A percentile compares a stretch with the other conserved stretches of the same genome.
Evolutionary conservation across 306 rosid genomes (phyloP).

Genomic region (Cyamopsis tetragonoloba): DNA sequence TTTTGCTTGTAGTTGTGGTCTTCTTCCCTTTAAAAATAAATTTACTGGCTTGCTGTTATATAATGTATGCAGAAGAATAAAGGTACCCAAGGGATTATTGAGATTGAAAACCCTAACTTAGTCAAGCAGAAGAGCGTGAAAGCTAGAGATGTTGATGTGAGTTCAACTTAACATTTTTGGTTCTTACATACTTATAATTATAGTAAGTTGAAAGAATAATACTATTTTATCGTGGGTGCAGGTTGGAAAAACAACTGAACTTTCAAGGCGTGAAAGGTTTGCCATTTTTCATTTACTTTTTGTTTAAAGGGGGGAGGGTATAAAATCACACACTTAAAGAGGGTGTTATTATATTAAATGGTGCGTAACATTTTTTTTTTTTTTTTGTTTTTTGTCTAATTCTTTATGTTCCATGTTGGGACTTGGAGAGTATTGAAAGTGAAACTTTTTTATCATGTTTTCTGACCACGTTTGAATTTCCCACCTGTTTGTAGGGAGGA

Average conservation of each 20-base stretch:
- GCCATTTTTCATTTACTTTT: constrained; percentile 19
- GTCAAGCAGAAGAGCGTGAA: constrained; percentile 67
- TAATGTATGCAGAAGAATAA: constrained; percentile 61
- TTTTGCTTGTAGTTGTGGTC: neutral
- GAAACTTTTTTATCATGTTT: neutral
- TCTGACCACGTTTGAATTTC: neutral
- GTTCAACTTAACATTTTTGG: constrained; percentile 21
- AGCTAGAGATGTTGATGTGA: constrained; percentile 76
- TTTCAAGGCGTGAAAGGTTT: constrained; percentile 96
- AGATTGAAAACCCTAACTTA: constrained; percentile 93
- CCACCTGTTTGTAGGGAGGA: constrained; percentile 59
- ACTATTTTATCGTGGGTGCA: constrained; percentile 29
- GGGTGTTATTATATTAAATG: neutral
- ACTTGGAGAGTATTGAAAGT: neutral
- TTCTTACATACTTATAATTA: neutral
- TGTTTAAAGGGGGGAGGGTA: neutral
- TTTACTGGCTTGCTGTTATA: constrained; percentile 6
- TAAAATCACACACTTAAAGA: neutral
- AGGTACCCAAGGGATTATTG: constrained; percentile 80
- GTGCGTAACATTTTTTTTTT: neutral
- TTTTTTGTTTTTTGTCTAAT: neutral
- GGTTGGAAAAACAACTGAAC: constrained; percentile 79
- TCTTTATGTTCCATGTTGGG: neutral
- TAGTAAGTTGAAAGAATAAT: neutral
- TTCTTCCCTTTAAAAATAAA: neutral